Percentiles rank a stretch among this genome's conserved stretches.
Conservation (phyloP, 306 rosid species). For the Astragalus membranaceus region DNA sequence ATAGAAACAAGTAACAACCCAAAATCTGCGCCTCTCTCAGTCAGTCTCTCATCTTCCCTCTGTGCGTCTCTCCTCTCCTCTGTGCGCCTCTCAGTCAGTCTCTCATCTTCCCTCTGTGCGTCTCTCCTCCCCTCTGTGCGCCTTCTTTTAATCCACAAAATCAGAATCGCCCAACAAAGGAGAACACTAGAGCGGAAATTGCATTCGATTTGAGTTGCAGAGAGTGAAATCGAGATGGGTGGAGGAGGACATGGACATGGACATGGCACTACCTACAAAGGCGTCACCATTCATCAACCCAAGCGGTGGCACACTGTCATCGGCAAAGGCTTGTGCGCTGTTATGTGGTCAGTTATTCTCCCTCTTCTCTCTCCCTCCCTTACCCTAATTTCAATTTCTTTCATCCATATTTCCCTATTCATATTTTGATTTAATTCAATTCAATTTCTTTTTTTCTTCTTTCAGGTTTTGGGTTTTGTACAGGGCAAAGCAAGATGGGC, state of each 20-base stretch:
- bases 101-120: too few species aligned
- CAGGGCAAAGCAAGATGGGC: constrained; percentile 96
- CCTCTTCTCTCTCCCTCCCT: neutral
- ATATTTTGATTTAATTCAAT: neutral
- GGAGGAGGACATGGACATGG: constrained; percentile 43
- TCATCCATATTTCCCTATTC: neutral
- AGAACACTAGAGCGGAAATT: neutral
- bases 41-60: too few species aligned
- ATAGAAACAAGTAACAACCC: too few species aligned
- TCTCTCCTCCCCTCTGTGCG: too few species aligned
- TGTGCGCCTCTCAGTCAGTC: too few species aligned
- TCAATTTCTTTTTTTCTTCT: neutral
- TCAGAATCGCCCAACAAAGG: too few species aligned
- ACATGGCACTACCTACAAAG: constrained; percentile 39
- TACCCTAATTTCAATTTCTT: constrained; percentile 1
- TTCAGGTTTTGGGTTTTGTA: constrained; percentile 90
- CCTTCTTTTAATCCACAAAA: too few species aligned
- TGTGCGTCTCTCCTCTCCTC: too few species aligned
- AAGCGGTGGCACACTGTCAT: constrained; percentile 87
- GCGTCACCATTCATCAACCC: constrained; percentile 34
- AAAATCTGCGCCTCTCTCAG: too few species aligned
- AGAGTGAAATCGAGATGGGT: neutral
- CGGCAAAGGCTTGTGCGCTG: constrained; percentile 94
- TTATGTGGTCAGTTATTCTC: constrained; percentile 62
- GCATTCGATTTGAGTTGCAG: neutral